phyloP scores from a whole-genome alignment of 2,329 filamentous ascomycete species.

The Pseudonectria foliicola region DNA sequence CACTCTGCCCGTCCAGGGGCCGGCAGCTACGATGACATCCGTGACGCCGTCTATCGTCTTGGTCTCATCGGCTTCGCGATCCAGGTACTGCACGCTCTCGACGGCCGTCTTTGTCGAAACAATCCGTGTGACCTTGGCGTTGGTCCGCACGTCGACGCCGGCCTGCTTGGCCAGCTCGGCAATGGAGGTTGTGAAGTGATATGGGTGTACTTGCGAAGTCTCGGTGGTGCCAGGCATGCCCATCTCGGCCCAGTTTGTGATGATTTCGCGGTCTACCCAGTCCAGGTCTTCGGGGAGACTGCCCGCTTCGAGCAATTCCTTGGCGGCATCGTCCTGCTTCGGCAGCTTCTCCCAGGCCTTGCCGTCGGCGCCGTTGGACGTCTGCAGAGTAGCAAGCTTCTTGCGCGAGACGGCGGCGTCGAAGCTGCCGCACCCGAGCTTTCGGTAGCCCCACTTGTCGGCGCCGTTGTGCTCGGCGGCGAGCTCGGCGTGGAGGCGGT shows the following conservation, averaged over 20 bases:
- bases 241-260: conserved; percentile 75
- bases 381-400: conserved; percentile 26
- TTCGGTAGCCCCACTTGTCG: conserved; percentile 79
- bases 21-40: conserved; percentile 49
- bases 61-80: conserved; percentile 34
- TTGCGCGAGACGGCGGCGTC: conserved; percentile 30
- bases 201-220: conserved; percentile 91
- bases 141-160: conserved; percentile 60
- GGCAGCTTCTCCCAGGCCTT: conserved; percentile 56
- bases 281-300: conserved; percentile 71
- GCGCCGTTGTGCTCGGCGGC: conserved; percentile 76
- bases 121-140: conserved; percentile 61
- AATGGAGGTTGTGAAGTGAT: conserved; percentile 81
- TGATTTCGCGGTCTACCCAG: conserved; percentile 66
- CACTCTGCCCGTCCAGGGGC: conserved; percentile 56
- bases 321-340: conserved; percentile 47
- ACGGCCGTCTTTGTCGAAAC: conserved; percentile 46
- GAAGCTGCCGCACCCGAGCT: conserved; percentile 63
- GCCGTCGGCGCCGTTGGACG: conserved; percentile 14
- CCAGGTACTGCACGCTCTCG: conserved; percentile 53
- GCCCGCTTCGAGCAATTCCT: conserved; percentile 43
- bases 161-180: conserved; percentile 65
- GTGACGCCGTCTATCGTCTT: conserved; percentile 38
- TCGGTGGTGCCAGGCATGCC: conserved; percentile 58
- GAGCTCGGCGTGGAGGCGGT: conserved; percentile 73